phyloP scores from a whole-genome alignment of 768 basidiomycete genomes.

The Mycena crocata region DNA sequence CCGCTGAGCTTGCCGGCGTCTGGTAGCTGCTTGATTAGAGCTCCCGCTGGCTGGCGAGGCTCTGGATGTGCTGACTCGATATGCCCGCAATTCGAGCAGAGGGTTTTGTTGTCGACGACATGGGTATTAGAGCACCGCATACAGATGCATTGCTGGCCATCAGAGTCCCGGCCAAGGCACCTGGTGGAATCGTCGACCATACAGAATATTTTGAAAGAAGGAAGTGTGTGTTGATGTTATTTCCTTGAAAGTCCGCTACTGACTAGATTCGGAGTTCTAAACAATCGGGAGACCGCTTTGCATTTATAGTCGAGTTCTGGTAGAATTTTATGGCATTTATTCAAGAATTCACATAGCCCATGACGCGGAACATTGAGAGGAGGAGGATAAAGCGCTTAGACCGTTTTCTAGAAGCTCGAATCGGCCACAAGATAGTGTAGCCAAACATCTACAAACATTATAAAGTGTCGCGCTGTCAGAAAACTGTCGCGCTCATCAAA shows the following conservation, averaged over 20 bases:
- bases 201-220: not conserved
- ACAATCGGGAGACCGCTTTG: too few species aligned
- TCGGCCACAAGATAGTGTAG: not conserved
- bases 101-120: not conserved
- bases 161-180: not conserved
- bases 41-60: not conserved
- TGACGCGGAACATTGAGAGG: too few species aligned
- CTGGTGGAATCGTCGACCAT: not conserved
- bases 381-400: too few species aligned
- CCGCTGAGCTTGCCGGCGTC: not conserved
- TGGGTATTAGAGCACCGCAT: not conserved
- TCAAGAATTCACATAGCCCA: too few species aligned
- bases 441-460: not conserved
- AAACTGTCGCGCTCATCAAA: not conserved
- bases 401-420: not conserved
- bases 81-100: conserved; percentile 4
- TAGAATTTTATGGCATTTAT: too few species aligned
- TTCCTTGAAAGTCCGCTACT: conserved; percentile 12
- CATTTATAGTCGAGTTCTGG: too few species aligned
- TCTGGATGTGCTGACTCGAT: conserved; percentile 7
- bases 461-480: not conserved
- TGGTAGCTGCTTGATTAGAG: not conserved
- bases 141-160: not conserved
- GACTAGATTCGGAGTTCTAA: not conserved
- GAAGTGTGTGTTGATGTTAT: not conserved